These are phyloP conservation scores for Cercospora sp. DNA, from an alignment of 2,329 filamentous ascomycete species.

Conservation along the genomic window DNA sequence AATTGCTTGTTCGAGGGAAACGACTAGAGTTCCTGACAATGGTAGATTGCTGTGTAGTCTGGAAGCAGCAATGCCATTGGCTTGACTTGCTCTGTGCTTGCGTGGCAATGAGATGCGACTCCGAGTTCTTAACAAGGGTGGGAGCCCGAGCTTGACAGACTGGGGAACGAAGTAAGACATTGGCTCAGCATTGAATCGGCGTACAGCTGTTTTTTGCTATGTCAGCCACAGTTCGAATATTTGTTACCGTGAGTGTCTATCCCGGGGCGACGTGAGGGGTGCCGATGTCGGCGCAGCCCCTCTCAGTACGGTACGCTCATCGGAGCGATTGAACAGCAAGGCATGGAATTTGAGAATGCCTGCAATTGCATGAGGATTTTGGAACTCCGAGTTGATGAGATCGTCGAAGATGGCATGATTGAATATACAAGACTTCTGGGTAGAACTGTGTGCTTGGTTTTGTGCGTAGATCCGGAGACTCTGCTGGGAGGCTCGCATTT, in stretches of 20 bases:
- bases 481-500: too few species aligned
- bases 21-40: conserved; percentile 30
- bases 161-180: neutral
- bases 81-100: neutral
- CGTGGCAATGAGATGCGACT: neutral
- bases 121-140: neutral
- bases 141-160: neutral
- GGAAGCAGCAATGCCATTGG: neutral
- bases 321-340: too few species aligned
- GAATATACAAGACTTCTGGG: too few species aligned
- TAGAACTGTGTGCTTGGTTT: too few species aligned
- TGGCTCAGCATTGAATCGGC: neutral
- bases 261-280: neutral
- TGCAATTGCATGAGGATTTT: too few species aligned
- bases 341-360: too few species aligned
- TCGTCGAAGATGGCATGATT: too few species aligned
- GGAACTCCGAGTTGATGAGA: too few species aligned
- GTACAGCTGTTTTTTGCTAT: neutral
- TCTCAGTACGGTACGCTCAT: too few species aligned
- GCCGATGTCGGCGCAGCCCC: neutral
- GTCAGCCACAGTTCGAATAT: neutral
- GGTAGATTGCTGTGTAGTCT: conserved; percentile 23
- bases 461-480: too few species aligned
- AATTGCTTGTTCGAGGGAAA: conserved; percentile 36
- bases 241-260: neutral